Evolutionary conservation across 441 rosid genomes (phyloP).

Genomic region (Manihot esculenta): DNA sequence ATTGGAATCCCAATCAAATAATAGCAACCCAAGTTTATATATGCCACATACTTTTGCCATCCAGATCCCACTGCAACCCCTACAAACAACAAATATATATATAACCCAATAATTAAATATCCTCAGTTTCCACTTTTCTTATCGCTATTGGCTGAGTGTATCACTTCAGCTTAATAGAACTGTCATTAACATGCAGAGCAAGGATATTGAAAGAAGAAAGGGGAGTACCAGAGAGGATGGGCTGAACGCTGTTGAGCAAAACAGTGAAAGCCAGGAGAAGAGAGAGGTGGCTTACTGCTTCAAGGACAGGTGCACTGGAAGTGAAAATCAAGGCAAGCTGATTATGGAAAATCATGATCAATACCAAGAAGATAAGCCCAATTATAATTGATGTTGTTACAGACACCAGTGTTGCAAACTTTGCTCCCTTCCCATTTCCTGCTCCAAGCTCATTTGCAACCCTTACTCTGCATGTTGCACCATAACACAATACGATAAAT

Average conservation of each 20-base stretch:
- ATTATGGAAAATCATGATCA: constrained; percentile 47
- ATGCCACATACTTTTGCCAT: constrained; percentile 88
- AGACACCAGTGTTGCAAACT: constrained; percentile 69
- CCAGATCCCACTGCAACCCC: constrained; percentile 97
- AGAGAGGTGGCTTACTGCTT: constrained; percentile 62
- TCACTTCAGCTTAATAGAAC: too few species aligned
- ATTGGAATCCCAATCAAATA: constrained; percentile 72
- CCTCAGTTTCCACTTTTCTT: too few species aligned
- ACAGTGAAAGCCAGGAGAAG: constrained; percentile 68
- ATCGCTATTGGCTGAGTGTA: too few species aligned
- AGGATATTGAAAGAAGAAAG: neutral
- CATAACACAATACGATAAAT: too few species aligned
- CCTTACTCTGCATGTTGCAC: constrained; percentile 42
- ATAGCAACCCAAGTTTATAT: constrained; percentile 82
- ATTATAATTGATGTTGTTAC: constrained; percentile 58
- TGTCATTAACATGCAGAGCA: too few species aligned
- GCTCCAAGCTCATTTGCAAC: constrained; percentile 94
- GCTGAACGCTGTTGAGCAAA: constrained; percentile 83
- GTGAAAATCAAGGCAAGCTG: constrained; percentile 61
- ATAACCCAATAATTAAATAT: too few species aligned
- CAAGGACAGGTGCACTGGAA: constrained; percentile 53
- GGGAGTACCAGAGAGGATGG: constrained; percentile 67
- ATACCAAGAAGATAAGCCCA: constrained; percentile 61
- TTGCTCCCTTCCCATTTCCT: constrained; percentile 81
- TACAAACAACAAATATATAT: neutral